phyloP scores from a whole-genome alignment of 176 grass and related monocot genomes.

The Lolium perenne region DNA sequence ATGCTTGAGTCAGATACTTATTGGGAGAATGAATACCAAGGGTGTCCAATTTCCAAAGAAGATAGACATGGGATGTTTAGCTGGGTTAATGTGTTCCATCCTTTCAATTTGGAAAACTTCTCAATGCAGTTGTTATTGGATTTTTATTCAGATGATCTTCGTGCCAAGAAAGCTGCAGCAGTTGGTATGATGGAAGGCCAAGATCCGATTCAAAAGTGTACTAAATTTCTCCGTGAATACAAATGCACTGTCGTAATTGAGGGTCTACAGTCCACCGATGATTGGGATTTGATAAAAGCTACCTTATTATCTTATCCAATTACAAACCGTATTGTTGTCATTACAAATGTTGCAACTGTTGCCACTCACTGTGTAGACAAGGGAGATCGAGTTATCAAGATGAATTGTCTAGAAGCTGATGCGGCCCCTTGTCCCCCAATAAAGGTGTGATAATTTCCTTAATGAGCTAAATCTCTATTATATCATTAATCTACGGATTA shows the following conservation, averaged over 20 bases:
- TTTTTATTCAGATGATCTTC: background rate
- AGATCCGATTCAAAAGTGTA: background rate
- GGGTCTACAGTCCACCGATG: background rate
- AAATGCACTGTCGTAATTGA: background rate
- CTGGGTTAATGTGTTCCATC: background rate
- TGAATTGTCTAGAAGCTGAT: background rate
- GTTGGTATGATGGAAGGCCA: background rate
- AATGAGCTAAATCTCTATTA: background rate
- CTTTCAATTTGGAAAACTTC: background rate
- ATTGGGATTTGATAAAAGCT: background rate
- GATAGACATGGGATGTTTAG: background rate
- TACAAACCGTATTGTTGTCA: background rate
- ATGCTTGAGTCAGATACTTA: background rate
- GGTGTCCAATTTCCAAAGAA: no score
- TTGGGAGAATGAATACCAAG: background rate
- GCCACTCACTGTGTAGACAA: background rate
- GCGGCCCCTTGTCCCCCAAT: background rate
- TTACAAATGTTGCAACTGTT: background rate
- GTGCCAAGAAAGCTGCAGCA: background rate
- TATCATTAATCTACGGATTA: no score
- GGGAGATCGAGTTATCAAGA: background rate
- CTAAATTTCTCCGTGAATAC: background rate
- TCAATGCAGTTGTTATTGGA: background rate
- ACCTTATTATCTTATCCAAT: background rate
- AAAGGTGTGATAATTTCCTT: background rate